Conservation (phyloP, 495 filamentous ascomycete species). For the Tuber aestivum region DNA sequence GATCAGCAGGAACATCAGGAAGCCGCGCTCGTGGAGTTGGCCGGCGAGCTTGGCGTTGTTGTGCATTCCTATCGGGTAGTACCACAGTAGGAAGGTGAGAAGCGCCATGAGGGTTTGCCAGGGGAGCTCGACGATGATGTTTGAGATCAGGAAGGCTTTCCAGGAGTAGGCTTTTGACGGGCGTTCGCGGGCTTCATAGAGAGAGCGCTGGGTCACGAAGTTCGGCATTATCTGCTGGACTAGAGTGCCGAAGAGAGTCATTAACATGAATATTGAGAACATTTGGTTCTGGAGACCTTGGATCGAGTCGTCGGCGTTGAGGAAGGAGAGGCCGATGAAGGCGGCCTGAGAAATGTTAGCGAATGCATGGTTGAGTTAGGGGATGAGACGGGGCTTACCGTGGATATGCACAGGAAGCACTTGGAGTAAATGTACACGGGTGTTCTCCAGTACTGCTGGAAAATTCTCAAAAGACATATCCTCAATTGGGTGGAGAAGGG, state of each 20-base stretch:
- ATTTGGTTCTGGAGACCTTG: slow-evolving; percentile 85
- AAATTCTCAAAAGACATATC: slow-evolving; percentile 59
- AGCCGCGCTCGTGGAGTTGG: slow-evolving; percentile 59
- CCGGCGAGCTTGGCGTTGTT: slow-evolving; percentile 45
- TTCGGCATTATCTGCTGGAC: slow-evolving; percentile 80
- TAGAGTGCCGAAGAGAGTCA: slow-evolving; percentile 68
- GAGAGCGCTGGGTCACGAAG: slow-evolving; percentile 59
- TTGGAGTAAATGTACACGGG: slow-evolving; percentile 80
- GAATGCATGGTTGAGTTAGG: not conserved
- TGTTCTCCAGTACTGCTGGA: slow-evolving; percentile 85
- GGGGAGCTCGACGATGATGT: slow-evolving; percentile 66
- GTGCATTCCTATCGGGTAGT: slow-evolving; percentile 51
- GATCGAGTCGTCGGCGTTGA: slow-evolving; percentile 58
- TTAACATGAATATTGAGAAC: slow-evolving; percentile 77
- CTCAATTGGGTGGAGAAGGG: slow-evolving; percentile 52
- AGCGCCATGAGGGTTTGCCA: slow-evolving; percentile 60
- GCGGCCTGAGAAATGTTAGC: slow-evolving; percentile 45
- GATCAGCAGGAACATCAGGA: slow-evolving; percentile 43
- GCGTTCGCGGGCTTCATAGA: slow-evolving; percentile 67
- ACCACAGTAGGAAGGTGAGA: slow-evolving; percentile 58
- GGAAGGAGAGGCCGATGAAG: slow-evolving; percentile 89
- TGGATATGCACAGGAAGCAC: slow-evolving; percentile 52
- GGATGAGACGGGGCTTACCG: slow-evolving; percentile 41
- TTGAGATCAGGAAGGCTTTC: slow-evolving; percentile 62
- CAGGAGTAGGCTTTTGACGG: slow-evolving; percentile 68